Evolutionary conservation across 2,329 filamentous ascomycete genomes (phyloP), one percentile per base, ranked within the genome.

Genomic region (Pyrenochaeta sp.): DNA sequence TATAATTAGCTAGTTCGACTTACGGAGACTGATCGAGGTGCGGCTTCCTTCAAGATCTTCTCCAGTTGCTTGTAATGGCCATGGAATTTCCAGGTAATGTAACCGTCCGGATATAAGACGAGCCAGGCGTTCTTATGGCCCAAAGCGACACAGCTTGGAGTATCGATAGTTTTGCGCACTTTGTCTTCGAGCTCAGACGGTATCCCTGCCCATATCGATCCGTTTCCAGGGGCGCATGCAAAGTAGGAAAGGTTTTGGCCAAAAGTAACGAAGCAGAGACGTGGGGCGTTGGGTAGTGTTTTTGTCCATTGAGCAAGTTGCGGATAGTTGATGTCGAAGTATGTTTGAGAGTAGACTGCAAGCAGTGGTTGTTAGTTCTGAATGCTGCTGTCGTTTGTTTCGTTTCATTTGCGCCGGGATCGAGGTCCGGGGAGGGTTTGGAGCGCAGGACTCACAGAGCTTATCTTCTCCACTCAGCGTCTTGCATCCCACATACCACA

Each of bases 401-500:
- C 29, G 41, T 53, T 42, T 30, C 28, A 29, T 38, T 30, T 30
- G 23, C 36, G 30, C 35, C 47, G 43, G 41, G 26, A 27, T 14
- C 20, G 19, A 39, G 30, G 26, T 28, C 23, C 38, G 28, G 14
- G n/a, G 30, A 37, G 41, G 38, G 30, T 38, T 36, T 17, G 20
- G 19, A 22, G 26, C 21, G 41, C n/a, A 18, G 36, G 23, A 65
- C 65, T 60, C 32, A 69, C 67, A 65, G 21, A 68, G 62, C 53
- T 68, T 70, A 10, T 69, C 67, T 41, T 67, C 55, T n/a, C 64
- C 65, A 26, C 50, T 55, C 39, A 63, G 41, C 28, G 63, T 65
- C 41, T 63, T 68, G 29, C 58, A 65, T 10, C 63, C 63, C 8
- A 66, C 56, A 49, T 68, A 69, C 67, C 67, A 70, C 10, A 69